These are phyloP conservation scores for Basidioascus undulatus DNA, from an alignment of 768 basidiomycete genomes.

Conservation along the genomic window DNA sequence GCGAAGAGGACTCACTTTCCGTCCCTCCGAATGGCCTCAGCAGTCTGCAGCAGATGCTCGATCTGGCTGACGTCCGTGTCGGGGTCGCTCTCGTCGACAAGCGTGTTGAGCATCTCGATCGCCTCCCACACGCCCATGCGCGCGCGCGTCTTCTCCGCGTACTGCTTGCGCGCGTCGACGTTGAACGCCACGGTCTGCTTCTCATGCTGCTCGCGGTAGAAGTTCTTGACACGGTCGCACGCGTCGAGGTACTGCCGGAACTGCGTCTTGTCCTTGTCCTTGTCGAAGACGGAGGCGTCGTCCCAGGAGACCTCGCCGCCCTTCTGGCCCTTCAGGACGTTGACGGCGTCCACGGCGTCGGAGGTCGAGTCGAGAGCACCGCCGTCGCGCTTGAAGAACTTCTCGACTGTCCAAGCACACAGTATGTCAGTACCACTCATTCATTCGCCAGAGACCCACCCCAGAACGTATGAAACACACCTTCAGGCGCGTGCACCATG, in stretches of 20 bases:
- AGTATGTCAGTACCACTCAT: too few species aligned
- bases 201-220: constrained; percentile 58
- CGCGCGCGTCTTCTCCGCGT: constrained; percentile 38
- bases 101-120: constrained; percentile 62
- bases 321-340: constrained; percentile 35
- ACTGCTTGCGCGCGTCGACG: constrained; percentile 46
- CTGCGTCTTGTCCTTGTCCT: constrained; percentile 35
- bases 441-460: too few species aligned
- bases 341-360: constrained; percentile 38
- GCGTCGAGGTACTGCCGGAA: constrained; percentile 54
- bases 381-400: constrained; percentile 13
- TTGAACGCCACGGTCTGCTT: constrained; percentile 78
- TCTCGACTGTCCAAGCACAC: too few species aligned
- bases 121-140: constrained; percentile 69
- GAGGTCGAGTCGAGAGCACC: constrained; percentile 23
- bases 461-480: too few species aligned
- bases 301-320: constrained; percentile 23
- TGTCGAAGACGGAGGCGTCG: constrained; percentile 32
- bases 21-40: constrained; percentile 65
- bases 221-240: constrained; percentile 50
- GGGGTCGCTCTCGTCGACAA: constrained; percentile 77
- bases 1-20: constrained; percentile 34
- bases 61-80: constrained; percentile 32
- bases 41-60: constrained; percentile 71
- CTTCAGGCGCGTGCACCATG: too few species aligned